A percentile compares a stretch with the other conserved stretches of the same genome.
These are phyloP conservation scores for Phytophthora vignae DNA, from an alignment of 352 stramenopile species.

Conservation along the genomic window DNA sequence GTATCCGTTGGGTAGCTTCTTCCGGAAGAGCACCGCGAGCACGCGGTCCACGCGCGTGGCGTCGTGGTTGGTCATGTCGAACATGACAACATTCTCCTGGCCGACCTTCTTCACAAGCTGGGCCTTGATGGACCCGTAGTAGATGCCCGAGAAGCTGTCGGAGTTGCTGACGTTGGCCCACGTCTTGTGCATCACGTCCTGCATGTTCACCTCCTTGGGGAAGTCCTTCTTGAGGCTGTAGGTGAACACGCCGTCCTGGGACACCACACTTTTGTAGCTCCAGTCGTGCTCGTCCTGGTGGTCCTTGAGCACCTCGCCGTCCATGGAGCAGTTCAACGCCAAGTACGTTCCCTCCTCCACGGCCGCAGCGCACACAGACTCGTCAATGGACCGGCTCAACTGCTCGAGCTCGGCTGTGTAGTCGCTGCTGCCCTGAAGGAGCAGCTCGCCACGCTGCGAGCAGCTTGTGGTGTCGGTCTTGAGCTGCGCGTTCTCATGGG, in stretches of 20 bases:
- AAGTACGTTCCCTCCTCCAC: slow-evolving; percentile 31
- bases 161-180: slow-evolving; percentile 37
- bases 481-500: slow-evolving; percentile 54
- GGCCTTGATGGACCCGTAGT: slow-evolving; percentile 42
- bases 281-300: slow-evolving; percentile 41
- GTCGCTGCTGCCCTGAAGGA: slow-evolving; percentile 16
- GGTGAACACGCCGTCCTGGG: slow-evolving; percentile 33
- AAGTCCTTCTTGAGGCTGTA: slow-evolving; percentile 47
- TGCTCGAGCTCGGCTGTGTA: slow-evolving; percentile 16
- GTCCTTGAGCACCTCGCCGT: slow-evolving; percentile 41
- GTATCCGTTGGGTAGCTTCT: slow-evolving; percentile 36
- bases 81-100: slow-evolving; percentile 41
- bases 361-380: slow-evolving; percentile 24
- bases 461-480: slow-evolving; percentile 44
- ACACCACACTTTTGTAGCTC: slow-evolving; percentile 43
- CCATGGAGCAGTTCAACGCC: slow-evolving; percentile 35
- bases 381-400: slow-evolving; percentile 30
- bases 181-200: slow-evolving; percentile 40
- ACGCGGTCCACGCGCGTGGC: slow-evolving; percentile 41
- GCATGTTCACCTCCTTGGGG: slow-evolving; percentile 37
- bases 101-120: slow-evolving; percentile 42
- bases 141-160: slow-evolving; percentile 41
- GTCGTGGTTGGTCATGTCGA: slow-evolving; percentile 46
- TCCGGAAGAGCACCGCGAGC: slow-evolving; percentile 41
- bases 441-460: slow-evolving; percentile 25